These are phyloP conservation scores for Danielozyma ontarioensis DNA, from an alignment of 805 yeast species.

Conservation along the genomic window DNA sequence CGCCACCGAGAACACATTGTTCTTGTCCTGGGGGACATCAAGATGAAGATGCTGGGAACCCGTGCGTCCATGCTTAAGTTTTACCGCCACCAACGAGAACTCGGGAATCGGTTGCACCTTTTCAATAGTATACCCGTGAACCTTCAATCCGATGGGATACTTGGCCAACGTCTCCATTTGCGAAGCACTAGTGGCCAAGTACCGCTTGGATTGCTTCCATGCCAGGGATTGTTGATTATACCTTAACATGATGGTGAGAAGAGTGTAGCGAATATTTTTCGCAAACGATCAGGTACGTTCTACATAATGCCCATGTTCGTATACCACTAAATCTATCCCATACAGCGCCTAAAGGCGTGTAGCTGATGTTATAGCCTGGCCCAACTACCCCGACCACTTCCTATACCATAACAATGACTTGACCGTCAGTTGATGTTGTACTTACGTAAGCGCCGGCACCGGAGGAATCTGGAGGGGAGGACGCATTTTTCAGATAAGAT, in stretches of 20 bases:
- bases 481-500: background rate
- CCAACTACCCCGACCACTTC: no score
- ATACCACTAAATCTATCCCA: constrained; percentile 4
- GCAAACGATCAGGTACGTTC: no score
- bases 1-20: constrained; percentile 83
- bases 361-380: no score
- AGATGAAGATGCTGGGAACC: constrained; percentile 83
- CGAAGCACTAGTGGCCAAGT: constrained; percentile 2
- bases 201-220: constrained; percentile 3
- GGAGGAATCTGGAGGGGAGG: background rate
- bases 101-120: constrained; percentile 73
- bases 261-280: no score
- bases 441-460: background rate
- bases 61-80: constrained; percentile 58
- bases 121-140: constrained; percentile 65
- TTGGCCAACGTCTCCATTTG: constrained; percentile 13
- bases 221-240: no score
- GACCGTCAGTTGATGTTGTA: no score
- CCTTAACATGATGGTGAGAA: constrained; percentile 4
- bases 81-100: constrained; percentile 73
- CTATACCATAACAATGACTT: no score
- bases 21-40: constrained; percentile 69
- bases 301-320: no score
- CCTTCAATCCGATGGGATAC: constrained; percentile 58
- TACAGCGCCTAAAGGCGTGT: constrained; percentile 1